These are phyloP conservation scores for Phlyctochytrium bullatum DNA, from an alignment of 192 early-diverging fungal species.

Conservation along the genomic window DNA sequence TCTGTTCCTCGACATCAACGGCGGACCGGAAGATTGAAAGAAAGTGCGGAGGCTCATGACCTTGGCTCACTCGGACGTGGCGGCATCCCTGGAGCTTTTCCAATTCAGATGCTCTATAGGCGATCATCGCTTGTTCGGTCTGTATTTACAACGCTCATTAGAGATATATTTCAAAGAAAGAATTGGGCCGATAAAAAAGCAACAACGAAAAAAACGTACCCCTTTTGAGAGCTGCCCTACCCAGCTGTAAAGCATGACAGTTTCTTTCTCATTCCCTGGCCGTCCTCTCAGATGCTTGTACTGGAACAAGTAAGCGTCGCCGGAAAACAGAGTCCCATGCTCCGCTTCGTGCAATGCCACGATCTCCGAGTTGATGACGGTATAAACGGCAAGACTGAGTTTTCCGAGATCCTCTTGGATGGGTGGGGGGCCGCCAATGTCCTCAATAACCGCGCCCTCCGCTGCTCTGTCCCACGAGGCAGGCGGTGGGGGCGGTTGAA, in stretches of 20 bases:
- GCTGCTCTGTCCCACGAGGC: slow-evolving; percentile 27
- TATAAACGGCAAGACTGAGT: slow-evolving; percentile 19
- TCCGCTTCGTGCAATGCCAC: slow-evolving; percentile 10
- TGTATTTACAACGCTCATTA: slow-evolving; percentile 5
- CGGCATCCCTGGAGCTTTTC: slow-evolving; percentile 32
- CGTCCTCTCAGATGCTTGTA: slow-evolving; percentile 28
- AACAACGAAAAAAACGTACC: slow-evolving; percentile 12
- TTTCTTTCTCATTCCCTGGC: slow-evolving; percentile 34
- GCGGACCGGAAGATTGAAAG: slow-evolving; percentile 24
- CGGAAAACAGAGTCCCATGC: slow-evolving; percentile 31
- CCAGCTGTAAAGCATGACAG: slow-evolving; percentile 34
- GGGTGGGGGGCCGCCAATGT: slow-evolving; percentile 28
- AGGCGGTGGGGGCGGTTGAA: slow-evolving; percentile 25
- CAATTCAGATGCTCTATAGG: slow-evolving; percentile 26
- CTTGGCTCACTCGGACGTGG: slow-evolving; percentile 32
- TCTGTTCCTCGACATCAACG: background rate
- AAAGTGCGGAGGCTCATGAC: slow-evolving; percentile 36
- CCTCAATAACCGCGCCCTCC: slow-evolving; percentile 13
- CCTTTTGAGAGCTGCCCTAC: slow-evolving; percentile 33
- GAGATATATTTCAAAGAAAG: background rate
- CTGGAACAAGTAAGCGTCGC: slow-evolving; percentile 33
- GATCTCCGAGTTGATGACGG: slow-evolving; percentile 14
- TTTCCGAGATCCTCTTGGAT: slow-evolving; percentile 27
- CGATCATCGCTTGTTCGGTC: slow-evolving; percentile 39
- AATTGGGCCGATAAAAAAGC: too few species aligned